Evolutionary conservation across 2,329 filamentous ascomycete species (phyloP), one percentile per base, ranked within the genome.

Genomic region (Elsinoe australis): DNA sequence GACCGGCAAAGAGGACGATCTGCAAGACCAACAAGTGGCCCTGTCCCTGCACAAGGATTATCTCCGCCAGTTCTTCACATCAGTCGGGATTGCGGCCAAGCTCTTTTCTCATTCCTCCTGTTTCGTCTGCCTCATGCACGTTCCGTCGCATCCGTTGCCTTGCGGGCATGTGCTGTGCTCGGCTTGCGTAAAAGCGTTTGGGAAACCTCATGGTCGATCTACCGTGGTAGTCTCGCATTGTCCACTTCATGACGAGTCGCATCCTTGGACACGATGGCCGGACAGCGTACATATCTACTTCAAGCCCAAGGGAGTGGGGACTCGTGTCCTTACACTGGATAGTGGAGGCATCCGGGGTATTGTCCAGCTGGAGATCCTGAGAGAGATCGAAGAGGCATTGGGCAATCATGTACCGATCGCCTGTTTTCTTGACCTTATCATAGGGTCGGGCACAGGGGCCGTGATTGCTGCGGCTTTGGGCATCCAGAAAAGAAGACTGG

Each of bases 361-460:
- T 18, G 66, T 71, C 1, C 65, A 70, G 38, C 57, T 74, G 2
- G 66, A 70, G 51, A 61, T 71, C 1, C 58, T 75, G 3, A 53
- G 61, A 19, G 55, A 58, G 3, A 64, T 75, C 7, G 66, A 74
- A 52, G 57, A 56, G 17, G 59, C 59, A 3, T 53, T 73, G 1
- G 68, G 65, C 2, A 56, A 59, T 6, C 57, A 59, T 4, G 52
- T 74, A 2, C 62, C 64, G 0, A 64, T 74, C 2, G 68, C 67
- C 41, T 57, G 57, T 3, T 74, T 74, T 56, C 73, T 75, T 50
- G 72, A 75, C 49, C 61, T 74, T 2, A 68, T 75, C 15, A 66
- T 72, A 5, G 70, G 69, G 3, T 70, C 67, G n/a, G 59, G 61
- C 2, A 69, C 68, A 15, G 71, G 71, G 9, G 71, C 69, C 3